phyloP scores from a whole-genome alignment of 306 rosid genomes.

The Begonia loranthoides region DNA sequence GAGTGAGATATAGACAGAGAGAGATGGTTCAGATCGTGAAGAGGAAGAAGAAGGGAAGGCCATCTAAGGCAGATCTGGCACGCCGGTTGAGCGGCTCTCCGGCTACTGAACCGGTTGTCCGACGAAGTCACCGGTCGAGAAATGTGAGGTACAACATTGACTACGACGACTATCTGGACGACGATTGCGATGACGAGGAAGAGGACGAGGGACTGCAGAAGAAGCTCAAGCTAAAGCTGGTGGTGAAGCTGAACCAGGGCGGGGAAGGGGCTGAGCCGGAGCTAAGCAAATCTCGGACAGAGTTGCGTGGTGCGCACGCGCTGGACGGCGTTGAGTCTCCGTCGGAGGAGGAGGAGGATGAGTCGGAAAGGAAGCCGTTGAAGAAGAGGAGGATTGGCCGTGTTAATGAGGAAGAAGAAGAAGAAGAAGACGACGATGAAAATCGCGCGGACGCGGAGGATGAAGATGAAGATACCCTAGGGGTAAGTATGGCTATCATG shows the following conservation, averaged over 20 bases:
- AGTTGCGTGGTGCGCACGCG: constrained; percentile 34
- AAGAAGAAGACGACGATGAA: constrained; percentile 15
- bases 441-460: constrained; percentile 19
- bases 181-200: constrained; percentile 63
- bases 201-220: constrained; percentile 41
- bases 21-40: constrained; percentile 98
- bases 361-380: constrained; percentile 28
- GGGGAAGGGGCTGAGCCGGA: constrained; percentile 10
- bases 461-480: constrained; percentile 30
- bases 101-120: constrained; percentile 31
- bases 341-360: constrained; percentile 22
- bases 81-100: constrained; percentile 46
- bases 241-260: constrained; percentile 60
- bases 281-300: constrained; percentile 12
- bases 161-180: constrained; percentile 68
- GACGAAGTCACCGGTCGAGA: constrained; percentile 84
- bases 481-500: constrained; percentile 35
- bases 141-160: constrained; percentile 86
- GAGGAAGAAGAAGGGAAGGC: constrained; percentile 97
- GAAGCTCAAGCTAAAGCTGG: constrained; percentile 86
- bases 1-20: constrained; percentile 8
- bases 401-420: constrained; percentile 17
- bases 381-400: constrained; percentile 35
- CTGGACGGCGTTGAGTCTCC: constrained; percentile 10
- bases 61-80: constrained; percentile 96